phyloP scores from a whole-genome alignment of 176 grass and related monocot genomes.

The Bonia amplexicaulis region DNA sequence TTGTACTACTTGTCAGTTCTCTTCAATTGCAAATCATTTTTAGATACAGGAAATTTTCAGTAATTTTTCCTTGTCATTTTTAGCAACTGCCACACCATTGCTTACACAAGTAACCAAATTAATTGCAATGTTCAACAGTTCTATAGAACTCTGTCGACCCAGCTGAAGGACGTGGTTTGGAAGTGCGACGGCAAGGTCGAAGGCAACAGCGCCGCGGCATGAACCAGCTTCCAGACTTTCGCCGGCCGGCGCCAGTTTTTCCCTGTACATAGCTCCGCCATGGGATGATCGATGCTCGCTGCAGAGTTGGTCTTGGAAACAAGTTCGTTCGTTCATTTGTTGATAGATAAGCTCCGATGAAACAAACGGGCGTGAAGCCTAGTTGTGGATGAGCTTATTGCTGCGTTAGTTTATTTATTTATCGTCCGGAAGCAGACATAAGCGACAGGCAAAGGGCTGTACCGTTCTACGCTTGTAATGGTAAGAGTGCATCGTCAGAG shows the following conservation, averaged over 20 bases:
- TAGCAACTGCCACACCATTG: not conserved
- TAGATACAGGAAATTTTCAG: not conserved
- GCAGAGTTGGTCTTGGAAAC: conserved; percentile 17
- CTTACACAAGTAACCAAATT: not conserved
- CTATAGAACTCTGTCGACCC: conserved; percentile 72
- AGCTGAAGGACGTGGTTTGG: conserved; percentile 94
- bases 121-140: conserved; percentile 51
- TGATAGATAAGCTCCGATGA: conserved; percentile 44
- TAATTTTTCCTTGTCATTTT: not conserved
- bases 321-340: conserved; percentile 51
- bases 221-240: conserved; percentile 6
- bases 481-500: not conserved
- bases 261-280: conserved; percentile 31
- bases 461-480: not conserved
- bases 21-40: not conserved
- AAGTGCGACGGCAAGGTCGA: conserved; percentile 66
- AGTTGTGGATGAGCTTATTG: conserved; percentile 42
- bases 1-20: not conserved
- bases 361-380: conserved; percentile 11
- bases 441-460: not conserved
- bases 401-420: conserved; percentile 11
- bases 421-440: conserved; percentile 20
- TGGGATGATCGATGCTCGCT: not conserved
- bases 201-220: conserved; percentile 24
- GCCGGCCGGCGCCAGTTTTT: not conserved